These are phyloP conservation scores for Yamadazyma laniorum DNA, from an alignment of 805 yeast species.

Conservation along the genomic window DNA sequence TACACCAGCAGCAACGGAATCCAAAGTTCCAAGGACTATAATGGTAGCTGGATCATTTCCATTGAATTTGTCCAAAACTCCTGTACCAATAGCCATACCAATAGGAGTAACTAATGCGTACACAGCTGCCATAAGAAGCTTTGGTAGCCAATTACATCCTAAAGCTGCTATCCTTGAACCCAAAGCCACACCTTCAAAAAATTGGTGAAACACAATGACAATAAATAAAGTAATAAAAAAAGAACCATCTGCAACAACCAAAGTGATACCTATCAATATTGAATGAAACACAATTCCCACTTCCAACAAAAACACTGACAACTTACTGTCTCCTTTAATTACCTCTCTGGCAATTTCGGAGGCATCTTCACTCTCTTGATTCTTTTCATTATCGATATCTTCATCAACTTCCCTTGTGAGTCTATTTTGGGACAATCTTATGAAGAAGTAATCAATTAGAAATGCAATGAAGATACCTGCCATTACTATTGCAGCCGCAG, in stretches of 20 bases:
- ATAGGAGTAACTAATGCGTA: slow-evolving; percentile 27
- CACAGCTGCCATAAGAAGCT: slow-evolving; percentile 19
- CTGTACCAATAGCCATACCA: slow-evolving; percentile 34
- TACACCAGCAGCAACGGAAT: slow-evolving; percentile 34
- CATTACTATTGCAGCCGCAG: slow-evolving; percentile 26
- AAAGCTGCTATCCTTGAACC: slow-evolving; percentile 25
- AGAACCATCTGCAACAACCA: slow-evolving; percentile 30
- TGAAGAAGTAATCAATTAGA: slow-evolving; percentile 20
- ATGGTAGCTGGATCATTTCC: slow-evolving; percentile 28
- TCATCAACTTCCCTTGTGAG: too few relatives aligned
- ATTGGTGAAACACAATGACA: slow-evolving; percentile 31
- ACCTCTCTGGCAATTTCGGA: too few relatives aligned
- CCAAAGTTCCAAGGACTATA: slow-evolving; percentile 33
- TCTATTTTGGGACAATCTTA: slow-evolving; percentile 10
- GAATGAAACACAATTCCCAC: slow-evolving; percentile 34
- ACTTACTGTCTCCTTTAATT: slow-evolving; percentile 7
- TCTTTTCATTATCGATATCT: too few relatives aligned
- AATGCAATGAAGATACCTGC: slow-evolving; percentile 28
- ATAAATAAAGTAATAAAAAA: slow-evolving; percentile 28
- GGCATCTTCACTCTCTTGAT: too few relatives aligned
- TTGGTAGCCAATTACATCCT: slow-evolving; percentile 6
- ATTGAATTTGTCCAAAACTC: slow-evolving; percentile 23
- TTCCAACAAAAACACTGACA: slow-evolving; percentile 19
- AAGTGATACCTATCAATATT: slow-evolving; percentile 26
- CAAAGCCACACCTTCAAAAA: slow-evolving; percentile 31